Percentiles rank a stretch among this genome's conserved stretches.
phyloP scores from a whole-genome alignment of 129 eudicot species.

The Flaveria ramosissima region DNA sequence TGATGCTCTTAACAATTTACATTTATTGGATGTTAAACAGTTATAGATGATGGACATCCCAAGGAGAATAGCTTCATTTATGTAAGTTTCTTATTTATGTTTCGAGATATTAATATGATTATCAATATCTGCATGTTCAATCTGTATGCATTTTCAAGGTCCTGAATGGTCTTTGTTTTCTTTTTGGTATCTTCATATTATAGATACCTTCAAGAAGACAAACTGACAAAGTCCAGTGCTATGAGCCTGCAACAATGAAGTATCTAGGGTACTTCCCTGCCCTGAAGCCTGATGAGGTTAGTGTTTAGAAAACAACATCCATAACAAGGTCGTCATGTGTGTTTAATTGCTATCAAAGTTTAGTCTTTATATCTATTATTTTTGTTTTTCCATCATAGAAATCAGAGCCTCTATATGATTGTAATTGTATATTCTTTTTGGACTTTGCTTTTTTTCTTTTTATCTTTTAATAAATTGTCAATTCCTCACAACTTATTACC shows the following conservation, averaged over 20 bases:
- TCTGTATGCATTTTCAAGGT: slow-evolving; percentile 6
- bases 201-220: slow-evolving; percentile 96
- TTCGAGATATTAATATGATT: not conserved
- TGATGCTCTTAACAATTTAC: slow-evolving; percentile 22
- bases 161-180: not conserved
- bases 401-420: slow-evolving; percentile 19
- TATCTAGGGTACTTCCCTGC: slow-evolving; percentile 88
- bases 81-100: slow-evolving; percentile 50
- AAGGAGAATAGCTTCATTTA: slow-evolving; percentile 95
- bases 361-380: slow-evolving; percentile 9
- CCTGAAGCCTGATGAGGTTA: slow-evolving; percentile 83
- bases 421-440: slow-evolving; percentile 5
- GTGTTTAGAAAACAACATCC: slow-evolving; percentile 25
- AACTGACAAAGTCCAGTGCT: slow-evolving; percentile 95
- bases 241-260: slow-evolving; percentile 99
- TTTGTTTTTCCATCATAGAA: not conserved
- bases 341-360: not conserved
- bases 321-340: not conserved
- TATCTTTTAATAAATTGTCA: not conserved
- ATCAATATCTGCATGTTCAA: not conserved
- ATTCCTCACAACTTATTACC: not conserved
- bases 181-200: slow-evolving; percentile 1
- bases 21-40: slow-evolving; percentile 45
- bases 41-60: slow-evolving; percentile 81
- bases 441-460: not conserved